phyloP scores from a whole-genome alignment of 1,284 basidiomycete species.

The Melampsora larici-populina region DNA sequence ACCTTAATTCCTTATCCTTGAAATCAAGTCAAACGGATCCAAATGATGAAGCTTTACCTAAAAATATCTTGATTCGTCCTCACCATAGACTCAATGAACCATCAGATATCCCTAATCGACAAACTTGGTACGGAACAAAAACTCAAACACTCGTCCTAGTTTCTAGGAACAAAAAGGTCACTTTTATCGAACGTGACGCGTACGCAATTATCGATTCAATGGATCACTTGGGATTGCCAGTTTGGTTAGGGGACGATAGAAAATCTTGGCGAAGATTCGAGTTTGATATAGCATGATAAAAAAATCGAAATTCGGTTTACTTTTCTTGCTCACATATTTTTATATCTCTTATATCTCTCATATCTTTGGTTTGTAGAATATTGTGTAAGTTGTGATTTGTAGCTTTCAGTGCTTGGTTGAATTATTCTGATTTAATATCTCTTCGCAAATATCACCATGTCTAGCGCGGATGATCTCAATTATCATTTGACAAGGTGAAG shows the following conservation, averaged over 20 bases:
- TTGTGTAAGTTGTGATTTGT: too few species aligned
- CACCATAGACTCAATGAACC: neutral
- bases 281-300: neutral
- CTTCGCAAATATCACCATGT: too few species aligned
- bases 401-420: too few species aligned
- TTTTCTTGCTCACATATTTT: too few species aligned
- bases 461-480: too few species aligned
- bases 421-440: too few species aligned
- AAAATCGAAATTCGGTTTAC: too few species aligned
- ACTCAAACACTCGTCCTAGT: constrained; percentile 15
- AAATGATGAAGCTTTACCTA: neutral
- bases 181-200: constrained; percentile 23
- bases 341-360: too few species aligned
- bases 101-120: neutral
- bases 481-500: too few species aligned
- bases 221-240: neutral
- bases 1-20: too few species aligned
- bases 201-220: constrained; percentile 2
- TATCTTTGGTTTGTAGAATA: too few species aligned
- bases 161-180: neutral
- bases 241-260: constrained; percentile 24
- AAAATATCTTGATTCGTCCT: constrained; percentile 26
- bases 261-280: constrained; percentile 30
- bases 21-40: constrained; percentile 1
- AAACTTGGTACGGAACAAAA: constrained; percentile 24